A percentile compares a stretch with the other conserved stretches of the same genome.
Conservation (phyloP, 345 rosid species). For the Boechera stricta region DNA sequence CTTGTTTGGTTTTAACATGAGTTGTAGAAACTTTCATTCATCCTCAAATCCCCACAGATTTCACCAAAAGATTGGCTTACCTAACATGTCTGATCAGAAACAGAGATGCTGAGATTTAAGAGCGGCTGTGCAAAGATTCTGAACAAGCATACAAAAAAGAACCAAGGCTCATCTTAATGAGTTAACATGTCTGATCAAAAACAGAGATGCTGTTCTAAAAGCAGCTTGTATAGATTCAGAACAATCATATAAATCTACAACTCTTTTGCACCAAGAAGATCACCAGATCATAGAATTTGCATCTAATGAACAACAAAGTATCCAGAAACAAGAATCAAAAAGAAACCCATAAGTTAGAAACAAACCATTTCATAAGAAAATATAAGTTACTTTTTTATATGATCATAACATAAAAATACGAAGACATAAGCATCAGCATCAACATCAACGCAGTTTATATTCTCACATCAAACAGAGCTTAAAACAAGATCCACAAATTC, state of each 20-base stretch:
- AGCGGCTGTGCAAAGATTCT: background rate
- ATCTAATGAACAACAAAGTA: background rate
- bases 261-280: background rate
- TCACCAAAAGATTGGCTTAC: background rate
- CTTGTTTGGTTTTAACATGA: background rate
- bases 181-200: background rate
- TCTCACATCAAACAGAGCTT: slow-evolving; percentile 29
- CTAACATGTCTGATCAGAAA: slow-evolving; percentile 3
- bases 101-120: background rate
- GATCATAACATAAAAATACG: slow-evolving; percentile 25
- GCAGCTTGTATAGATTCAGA: background rate
- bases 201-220: background rate
- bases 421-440: slow-evolving; percentile 17
- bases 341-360: slow-evolving; percentile 9
- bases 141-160: background rate
- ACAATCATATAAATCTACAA: background rate
- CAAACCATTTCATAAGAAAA: slow-evolving; percentile 16
- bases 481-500: background rate
- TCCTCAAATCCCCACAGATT: background rate
- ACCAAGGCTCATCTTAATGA: background rate
- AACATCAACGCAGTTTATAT: slow-evolving; percentile 26
- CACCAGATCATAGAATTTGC: background rate
- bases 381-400: slow-evolving; percentile 26
- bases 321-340: slow-evolving; percentile 14
- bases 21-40: background rate